phyloP scores from a whole-genome alignment of 2,329 filamentous ascomycete species.

The Lasiodiplodia citricola region DNA sequence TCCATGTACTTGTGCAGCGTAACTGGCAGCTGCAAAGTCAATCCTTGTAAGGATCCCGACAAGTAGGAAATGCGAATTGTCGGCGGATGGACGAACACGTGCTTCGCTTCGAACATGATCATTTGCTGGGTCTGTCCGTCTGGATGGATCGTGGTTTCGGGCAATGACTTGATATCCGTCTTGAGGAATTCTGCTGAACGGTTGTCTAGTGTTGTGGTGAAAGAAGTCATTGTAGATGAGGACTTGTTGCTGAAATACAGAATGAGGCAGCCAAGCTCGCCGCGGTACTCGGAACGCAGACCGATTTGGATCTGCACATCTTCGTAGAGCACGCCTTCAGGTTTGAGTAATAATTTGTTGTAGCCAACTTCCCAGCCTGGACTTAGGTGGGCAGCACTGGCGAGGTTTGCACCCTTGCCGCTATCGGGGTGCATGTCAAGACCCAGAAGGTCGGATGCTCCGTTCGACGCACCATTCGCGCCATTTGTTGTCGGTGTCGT shows the following conservation, averaged over 20 bases:
- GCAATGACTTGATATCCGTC: constrained; percentile 85
- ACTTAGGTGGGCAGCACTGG: constrained; percentile 88
- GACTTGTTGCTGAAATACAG: constrained; percentile 97
- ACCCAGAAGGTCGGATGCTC: constrained; percentile 73
- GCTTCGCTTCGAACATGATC: constrained; percentile 88
- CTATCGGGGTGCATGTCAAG: constrained; percentile 74
- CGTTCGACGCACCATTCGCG: constrained; percentile 57
- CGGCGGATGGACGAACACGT: constrained; percentile 80
- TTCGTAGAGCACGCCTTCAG: constrained; percentile 91
- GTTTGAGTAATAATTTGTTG: constrained; percentile 76
- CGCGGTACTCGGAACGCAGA: constrained; percentile 89
- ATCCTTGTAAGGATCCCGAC: constrained; percentile 87
- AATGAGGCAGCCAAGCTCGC: constrained; percentile 94
- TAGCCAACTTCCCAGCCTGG: constrained; percentile 95
- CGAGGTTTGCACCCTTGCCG: constrained; percentile 72
- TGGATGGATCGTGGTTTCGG: constrained; percentile 78
- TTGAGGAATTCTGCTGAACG: constrained; percentile 69
- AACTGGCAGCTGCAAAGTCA: constrained; percentile 89
- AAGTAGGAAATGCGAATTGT: constrained; percentile 95
- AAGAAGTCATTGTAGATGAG: constrained; percentile 80
- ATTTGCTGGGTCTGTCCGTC: constrained; percentile 88
- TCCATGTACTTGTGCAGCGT: constrained; percentile 97
- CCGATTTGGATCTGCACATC: constrained; percentile 94
- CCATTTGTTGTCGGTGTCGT: constrained; percentile 41
- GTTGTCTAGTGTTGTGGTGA: constrained; percentile 92